Evolutionary conservation across 768 basidiomycete genomes (phyloP), one percentile per base, ranked within the genome.

Genomic region (Collybia sordida): DNA sequence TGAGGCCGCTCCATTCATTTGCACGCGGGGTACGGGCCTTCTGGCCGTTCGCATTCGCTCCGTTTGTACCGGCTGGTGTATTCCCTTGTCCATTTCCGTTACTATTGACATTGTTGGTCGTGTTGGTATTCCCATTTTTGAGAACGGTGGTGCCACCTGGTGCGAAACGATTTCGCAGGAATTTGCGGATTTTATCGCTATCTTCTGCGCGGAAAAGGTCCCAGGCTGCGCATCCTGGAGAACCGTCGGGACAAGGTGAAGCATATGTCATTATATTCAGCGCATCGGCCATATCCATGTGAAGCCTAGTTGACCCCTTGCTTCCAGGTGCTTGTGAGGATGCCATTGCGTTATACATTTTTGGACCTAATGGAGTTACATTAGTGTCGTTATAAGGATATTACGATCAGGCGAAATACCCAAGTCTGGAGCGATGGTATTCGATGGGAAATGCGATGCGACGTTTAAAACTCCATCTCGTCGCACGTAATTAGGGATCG

Each of bases 261-360:
- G 93, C 82, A 62, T 83, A 85, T 1, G 90, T 79, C 89, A 97
- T 90, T 52, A 98, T 79, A 64, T 98, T 98, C 53, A 97, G 71
- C 4, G 95, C 94, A 59, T 94, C 93, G 0, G 90, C 90, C 82
- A 94, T 91, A 66, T 93, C 92, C 90, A 96, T 93, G 58, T 97
- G 95, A 44, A 97, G 69, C 50, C 90, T 75, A 8, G 94, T 97
- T 18, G 90, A 85, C 1, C 94, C 93, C 58, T 88, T 86, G 61
- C 83, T 88, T 3, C 87, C 87, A 24, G 72, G 64, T 3, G 68
- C 64, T 58, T 88, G 85, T 35, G 73, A 78, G 3, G 87, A 88
- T 8, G 85, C 83, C 71, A 92, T 84, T 0, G 93, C 90, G 55
- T 92, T 94, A 68, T 97, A 97, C 90, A 95, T 89, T 70, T 96